Conservation (phyloP, 352 stramenopile species). For the Pythium plurisporium region DNA sequence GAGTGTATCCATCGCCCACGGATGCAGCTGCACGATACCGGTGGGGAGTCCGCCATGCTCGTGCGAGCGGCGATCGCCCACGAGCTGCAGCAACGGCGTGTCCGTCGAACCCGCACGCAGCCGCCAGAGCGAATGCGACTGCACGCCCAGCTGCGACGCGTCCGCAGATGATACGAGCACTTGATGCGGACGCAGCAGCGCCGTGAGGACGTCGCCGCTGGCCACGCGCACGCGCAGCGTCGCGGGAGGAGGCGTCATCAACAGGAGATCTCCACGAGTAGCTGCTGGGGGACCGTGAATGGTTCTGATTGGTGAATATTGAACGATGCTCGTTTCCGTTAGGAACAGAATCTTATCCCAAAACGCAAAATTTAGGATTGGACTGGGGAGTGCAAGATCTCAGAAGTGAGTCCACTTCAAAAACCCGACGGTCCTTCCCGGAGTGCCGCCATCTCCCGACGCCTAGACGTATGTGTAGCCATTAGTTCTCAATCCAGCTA, state of each 20-base stretch:
- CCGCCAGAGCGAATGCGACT: slow-evolving; percentile 19
- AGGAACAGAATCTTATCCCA: no score
- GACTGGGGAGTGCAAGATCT: no score
- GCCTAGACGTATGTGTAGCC: no score
- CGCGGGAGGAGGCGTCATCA: not conserved
- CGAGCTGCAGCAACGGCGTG: slow-evolving; percentile 25
- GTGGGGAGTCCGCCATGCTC: slow-evolving; percentile 14
- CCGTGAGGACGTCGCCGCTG: slow-evolving; percentile 21
- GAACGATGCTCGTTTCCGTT: no score
- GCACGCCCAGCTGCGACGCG: slow-evolving; percentile 11
- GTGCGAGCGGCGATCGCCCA: slow-evolving; percentile 25
- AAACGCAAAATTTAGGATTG: no score
- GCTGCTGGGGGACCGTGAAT: no score
- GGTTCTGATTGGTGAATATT: no score
- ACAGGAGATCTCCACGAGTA: no score
- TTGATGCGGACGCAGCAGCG: slow-evolving; percentile 47
- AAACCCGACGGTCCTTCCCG: no score
- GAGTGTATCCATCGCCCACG: slow-evolving; percentile 45
- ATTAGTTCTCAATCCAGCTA: no score
- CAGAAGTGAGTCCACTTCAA: no score
- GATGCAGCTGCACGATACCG: slow-evolving; percentile 37
- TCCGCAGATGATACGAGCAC: slow-evolving; percentile 32
- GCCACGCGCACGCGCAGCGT: slow-evolving; percentile 6
- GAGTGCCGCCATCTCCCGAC: no score
- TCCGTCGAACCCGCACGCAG: slow-evolving; percentile 13